Conservation (phyloP, 2,329 filamentous ascomycete genomes). For the Penicillium thymicola region DNA sequence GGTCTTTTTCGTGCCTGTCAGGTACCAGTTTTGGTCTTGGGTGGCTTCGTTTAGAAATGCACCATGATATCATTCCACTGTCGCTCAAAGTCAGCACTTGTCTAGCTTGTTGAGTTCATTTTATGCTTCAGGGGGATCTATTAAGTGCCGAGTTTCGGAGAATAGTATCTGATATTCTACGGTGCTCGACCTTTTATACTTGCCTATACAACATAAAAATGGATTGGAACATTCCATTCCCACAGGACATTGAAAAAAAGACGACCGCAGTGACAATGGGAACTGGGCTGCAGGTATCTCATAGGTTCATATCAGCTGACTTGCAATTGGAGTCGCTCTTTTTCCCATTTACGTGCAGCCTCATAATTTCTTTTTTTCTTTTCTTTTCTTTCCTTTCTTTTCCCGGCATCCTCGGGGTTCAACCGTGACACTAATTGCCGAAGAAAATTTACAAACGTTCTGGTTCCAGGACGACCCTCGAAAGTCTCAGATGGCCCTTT, state of each 20-base stretch:
- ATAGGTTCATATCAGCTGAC: conserved; percentile 21
- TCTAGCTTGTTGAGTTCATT: background rate
- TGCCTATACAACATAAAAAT: background rate
- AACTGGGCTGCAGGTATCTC: conserved; percentile 18
- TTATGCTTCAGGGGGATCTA: background rate
- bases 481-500: conserved; percentile 11
- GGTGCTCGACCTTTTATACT: background rate
- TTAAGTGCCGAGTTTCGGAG: background rate
- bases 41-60: conserved; percentile 12
- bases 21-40: conserved; percentile 10
- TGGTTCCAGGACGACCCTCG: background rate
- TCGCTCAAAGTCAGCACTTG: background rate
- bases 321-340: background rate
- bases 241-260: background rate
- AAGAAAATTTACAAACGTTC: background rate
- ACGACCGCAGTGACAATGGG: conserved; percentile 5
- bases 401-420: background rate
- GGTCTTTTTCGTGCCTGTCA: conserved; percentile 9
- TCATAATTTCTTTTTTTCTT: background rate
- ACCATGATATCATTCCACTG: conserved; percentile 17
- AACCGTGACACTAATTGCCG: conserved; percentile 6
- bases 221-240: background rate
- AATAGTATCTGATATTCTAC: background rate
- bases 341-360: background rate
- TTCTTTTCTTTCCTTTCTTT: too few relatives aligned